Base-by-base conservation (phyloP, 2,329 filamentous ascomycete species). In the Xylariales sp. region DNA sequence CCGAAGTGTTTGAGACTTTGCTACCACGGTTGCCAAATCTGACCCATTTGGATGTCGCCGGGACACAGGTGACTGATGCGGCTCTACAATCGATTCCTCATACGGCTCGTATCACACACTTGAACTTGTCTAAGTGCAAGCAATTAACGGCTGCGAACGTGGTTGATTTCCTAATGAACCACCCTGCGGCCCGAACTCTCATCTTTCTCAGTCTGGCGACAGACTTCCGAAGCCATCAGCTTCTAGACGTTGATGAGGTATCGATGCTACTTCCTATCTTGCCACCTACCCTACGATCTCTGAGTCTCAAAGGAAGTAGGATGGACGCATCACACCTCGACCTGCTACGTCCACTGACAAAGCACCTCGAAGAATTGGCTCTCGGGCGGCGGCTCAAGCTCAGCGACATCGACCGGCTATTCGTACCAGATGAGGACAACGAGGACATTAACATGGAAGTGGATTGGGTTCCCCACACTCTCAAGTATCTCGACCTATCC, bases 11-110 rank as follows among this genome's bases (percentile, higher is more conserved):
- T 52, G 81, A 86, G 51, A 70, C 67, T 3, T 66, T 91, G 13
- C 67, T 93, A 10, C 83, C 86, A n/a, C 77, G 78, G n/a, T 67
- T 91, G 33, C 59, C 68, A 18, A 70, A 74, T 38, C 65, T 89
- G 38, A 91, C 86, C 1, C 85, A 90, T 55, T 74, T 93, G 25
- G 87, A 93, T 53, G 71, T 90, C n/a, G 78, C 83, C 8, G 84
- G 85, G 48, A 90, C 86, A 2, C 77, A 83, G 48, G 78, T 93
- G 50, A 89, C 81, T 23, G 78, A 88, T 56, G 66, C 70, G 17
- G 85, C 86, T 5, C 69, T 93, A 13, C 66, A 75, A 49, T 78
- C 78, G 15, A 85, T 91, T 45, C 85, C 86, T 1, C 55, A 69
- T n/a, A 81, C 81, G 5, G 86, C 87, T 10, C 70, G 68, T 45